A percentile compares a stretch with the other conserved stretches of the same genome.
Evolutionary conservation across 1,284 basidiomycete genomes (phyloP).

Genomic region (Cutaneotrichosporon cutaneum): DNA sequence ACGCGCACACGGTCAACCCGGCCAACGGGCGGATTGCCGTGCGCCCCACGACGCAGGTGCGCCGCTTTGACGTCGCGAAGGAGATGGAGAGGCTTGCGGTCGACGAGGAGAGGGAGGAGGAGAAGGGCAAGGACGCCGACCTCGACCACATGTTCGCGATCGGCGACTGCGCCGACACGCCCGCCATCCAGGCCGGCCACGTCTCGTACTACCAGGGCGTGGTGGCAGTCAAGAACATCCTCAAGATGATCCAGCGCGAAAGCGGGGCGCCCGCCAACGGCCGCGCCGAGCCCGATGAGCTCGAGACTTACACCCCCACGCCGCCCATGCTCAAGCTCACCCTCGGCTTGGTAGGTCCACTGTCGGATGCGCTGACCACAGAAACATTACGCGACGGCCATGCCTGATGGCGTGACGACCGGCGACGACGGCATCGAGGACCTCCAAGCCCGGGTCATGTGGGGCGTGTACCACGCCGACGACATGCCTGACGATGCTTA

Average conservation of each 20-base stretch:
- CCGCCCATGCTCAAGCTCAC: conserved; percentile 69
- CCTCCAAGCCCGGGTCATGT: conserved; percentile 57
- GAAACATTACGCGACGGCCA: conserved; percentile 56
- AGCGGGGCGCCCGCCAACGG: neutral
- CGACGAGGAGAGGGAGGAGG: neutral
- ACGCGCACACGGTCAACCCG: conserved; percentile 59
- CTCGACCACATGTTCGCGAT: conserved; percentile 53
- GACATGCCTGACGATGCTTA: conserved; percentile 19
- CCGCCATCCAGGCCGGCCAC: conserved; percentile 62
- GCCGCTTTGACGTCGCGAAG: neutral
- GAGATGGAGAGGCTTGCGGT: conserved; percentile 11
- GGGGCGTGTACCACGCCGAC: conserved; percentile 37
- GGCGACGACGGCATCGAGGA: conserved; percentile 57
- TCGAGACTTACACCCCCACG: conserved; percentile 62
- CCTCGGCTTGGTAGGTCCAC: conserved; percentile 56
- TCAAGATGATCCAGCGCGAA: conserved; percentile 39
- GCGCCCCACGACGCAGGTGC: conserved; percentile 60
- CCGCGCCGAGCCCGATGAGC: conserved; percentile 18
- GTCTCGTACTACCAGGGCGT: conserved; percentile 64
- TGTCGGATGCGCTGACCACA: neutral
- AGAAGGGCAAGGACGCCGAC: conserved; percentile 12
- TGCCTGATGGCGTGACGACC: conserved; percentile 56
- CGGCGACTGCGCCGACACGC: conserved; percentile 54
- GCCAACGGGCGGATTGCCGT: conserved; percentile 58
- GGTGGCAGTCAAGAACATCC: conserved; percentile 52